A percentile compares a stretch with the other conserved stretches of the same genome.
These are phyloP conservation scores for Podospora australis DNA, from an alignment of 495 filamentous ascomycete species.

Conservation along the genomic window DNA sequence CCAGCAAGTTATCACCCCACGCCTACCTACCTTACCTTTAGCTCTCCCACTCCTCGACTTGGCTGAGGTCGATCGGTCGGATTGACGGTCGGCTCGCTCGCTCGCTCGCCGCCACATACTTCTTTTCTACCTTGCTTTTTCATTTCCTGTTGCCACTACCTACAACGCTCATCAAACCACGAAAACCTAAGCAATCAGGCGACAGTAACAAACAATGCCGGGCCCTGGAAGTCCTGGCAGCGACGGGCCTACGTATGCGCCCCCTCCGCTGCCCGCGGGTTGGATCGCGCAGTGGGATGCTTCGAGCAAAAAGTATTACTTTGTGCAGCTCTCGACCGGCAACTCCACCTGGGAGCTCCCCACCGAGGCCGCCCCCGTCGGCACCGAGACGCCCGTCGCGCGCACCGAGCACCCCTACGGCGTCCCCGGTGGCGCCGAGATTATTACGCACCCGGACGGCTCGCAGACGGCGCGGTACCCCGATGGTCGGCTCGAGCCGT, in stretches of 20 bases:
- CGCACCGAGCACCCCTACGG: constrained; percentile 47
- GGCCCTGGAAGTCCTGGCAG: constrained; percentile 52
- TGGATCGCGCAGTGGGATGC: constrained; percentile 86
- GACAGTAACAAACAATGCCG: constrained; percentile 27
- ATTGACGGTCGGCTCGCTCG: neutral
- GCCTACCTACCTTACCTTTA: too few relatives aligned
- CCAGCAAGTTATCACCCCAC: too few relatives aligned
- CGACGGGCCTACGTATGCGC: constrained; percentile 64
- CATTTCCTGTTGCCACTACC: too few relatives aligned
- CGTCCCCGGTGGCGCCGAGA: constrained; percentile 35
- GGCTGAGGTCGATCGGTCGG: too few relatives aligned
- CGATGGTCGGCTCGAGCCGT: constrained; percentile 46
- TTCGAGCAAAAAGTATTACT: constrained; percentile 67
- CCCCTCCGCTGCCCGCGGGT: constrained; percentile 62
- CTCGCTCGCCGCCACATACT: neutral
- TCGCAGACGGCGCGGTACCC: constrained; percentile 42
- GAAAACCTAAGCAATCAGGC: neutral
- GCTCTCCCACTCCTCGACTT: too few relatives aligned
- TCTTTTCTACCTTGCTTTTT: too few relatives aligned
- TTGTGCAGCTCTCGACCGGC: constrained; percentile 68
- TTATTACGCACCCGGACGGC: constrained; percentile 49
- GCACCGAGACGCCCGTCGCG: constrained; percentile 42
- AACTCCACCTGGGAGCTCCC: constrained; percentile 74
- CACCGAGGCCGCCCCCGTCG: constrained; percentile 52
- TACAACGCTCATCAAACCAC: neutral